Base-by-base conservation (phyloP, 1,284 basidiomycete genomes). In the Austroboletus sp. region DNA sequence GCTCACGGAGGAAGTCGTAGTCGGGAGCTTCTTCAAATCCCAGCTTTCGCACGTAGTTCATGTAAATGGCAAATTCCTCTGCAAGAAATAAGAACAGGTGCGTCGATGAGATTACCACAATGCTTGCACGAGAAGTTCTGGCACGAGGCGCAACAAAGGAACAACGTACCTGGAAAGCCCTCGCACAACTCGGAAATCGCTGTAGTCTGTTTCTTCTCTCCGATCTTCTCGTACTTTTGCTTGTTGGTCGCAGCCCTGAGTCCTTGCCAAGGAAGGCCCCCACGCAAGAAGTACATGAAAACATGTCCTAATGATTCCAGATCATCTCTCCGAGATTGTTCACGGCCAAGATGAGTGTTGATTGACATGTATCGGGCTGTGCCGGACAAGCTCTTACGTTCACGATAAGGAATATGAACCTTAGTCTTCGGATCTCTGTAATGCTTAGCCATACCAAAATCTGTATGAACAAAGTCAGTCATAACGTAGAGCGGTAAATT, bases 361-460 rank as follows among this genome's bases (percentile, higher is more conserved):
- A 98, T 98, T 36, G 91, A 95, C 75, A 96, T 98, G 75, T 98
- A 98, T 45, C 95, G 88, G 40, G 95, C 95, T 17, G 95, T 98
- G 40, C 95, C 96, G 13, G 92, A 96, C 46, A 98, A 72, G 55
- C 92, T 96, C 78, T 98, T 98, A 71, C 95, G 92, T 72, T 98
- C 95, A 57, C 95, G 82, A 73, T 98, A 98, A 23, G 95, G 95
- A 53, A 98, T 98, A 70, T 98, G 95, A 41, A 90, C 78, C 68
- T 95, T 94, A 4, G 92, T 95, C 75, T 95, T 96, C 15, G 95
- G 94, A 70, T 98, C 95, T 46, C 95, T 86, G 71, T 97, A 98
- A 70, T 97, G 93, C 70, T 98, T 98, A 43, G 95, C 94, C 77
- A 98, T 89, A 57, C 95, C 95, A 63, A 98, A 98, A 69, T 98